Evolutionary conservation across 495 filamentous ascomycete species (phyloP).

Genomic region (Pyrenula massariospora): DNA sequence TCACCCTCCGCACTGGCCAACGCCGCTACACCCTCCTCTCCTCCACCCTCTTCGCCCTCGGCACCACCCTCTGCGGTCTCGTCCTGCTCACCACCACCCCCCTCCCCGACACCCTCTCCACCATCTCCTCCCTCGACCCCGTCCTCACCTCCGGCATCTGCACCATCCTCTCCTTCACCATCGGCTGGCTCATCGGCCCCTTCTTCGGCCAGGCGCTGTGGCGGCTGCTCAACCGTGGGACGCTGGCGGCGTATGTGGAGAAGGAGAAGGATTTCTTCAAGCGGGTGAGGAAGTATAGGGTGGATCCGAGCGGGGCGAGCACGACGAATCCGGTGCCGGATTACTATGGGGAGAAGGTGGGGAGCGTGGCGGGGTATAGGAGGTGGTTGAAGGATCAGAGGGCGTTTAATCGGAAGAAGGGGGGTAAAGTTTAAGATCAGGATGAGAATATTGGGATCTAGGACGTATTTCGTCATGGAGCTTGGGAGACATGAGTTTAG

Average conservation of each 20-base stretch:
- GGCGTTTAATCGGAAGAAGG: constrained; percentile 89
- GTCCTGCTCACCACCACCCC: constrained; percentile 46
- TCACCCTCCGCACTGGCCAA: constrained; percentile 73
- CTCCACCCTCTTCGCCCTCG: constrained; percentile 51
- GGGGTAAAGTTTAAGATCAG: constrained; percentile 16
- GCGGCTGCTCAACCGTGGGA: constrained; percentile 43
- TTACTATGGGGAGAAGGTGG: constrained; percentile 84
- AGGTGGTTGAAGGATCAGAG: constrained; percentile 95
- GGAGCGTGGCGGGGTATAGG: constrained; percentile 77
- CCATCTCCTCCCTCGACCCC: constrained; percentile 72
- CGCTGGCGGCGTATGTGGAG: constrained; percentile 22
- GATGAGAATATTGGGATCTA: not conserved
- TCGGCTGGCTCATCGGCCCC: constrained; percentile 81
- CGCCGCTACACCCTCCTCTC: constrained; percentile 71
- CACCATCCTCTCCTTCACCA: constrained; percentile 56
- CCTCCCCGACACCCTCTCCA: constrained; percentile 53
- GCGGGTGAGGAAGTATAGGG: constrained; percentile 77
- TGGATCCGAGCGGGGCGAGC: constrained; percentile 66
- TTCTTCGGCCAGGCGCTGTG: constrained; percentile 67
- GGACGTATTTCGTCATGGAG: too few relatives aligned
- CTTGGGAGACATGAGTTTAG: too few relatives aligned
- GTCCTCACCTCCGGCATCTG: constrained; percentile 70
- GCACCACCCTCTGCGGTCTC: constrained; percentile 47
- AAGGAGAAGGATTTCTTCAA: constrained; percentile 90
- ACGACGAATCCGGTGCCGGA: constrained; percentile 61